These are phyloP conservation scores for Zangia roseola DNA, from an alignment of 768 basidiomycete genomes.

Conservation along the genomic window DNA sequence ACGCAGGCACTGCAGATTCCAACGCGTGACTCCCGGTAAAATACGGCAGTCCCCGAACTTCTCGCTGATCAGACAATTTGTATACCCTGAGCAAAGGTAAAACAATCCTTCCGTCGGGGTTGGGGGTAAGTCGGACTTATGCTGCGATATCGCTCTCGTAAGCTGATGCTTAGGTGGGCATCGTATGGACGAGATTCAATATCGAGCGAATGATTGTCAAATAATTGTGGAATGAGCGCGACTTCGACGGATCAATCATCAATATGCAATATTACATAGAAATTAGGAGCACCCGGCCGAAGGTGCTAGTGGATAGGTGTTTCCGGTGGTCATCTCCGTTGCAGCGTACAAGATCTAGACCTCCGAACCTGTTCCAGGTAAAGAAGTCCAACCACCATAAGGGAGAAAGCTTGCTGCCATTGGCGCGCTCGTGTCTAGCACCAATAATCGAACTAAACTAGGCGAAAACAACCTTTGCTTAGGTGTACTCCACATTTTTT, in stretches of 20 bases:
- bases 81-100: too few species aligned
- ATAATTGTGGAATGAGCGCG: neutral
- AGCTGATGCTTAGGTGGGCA: neutral
- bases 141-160: neutral
- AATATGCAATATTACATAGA: too few species aligned
- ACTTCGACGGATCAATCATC: neutral
- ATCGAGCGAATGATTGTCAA: neutral
- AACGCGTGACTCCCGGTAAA: too few species aligned
- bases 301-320: constrained; percentile 1
- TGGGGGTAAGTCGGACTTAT: neutral
- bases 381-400: too few species aligned
- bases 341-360: neutral
- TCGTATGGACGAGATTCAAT: neutral
- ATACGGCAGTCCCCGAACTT: too few species aligned
- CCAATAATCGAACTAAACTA: constrained; percentile 1
- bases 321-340: constrained; percentile 20
- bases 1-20: neutral
- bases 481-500: constrained; percentile 16
- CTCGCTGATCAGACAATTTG: too few species aligned
- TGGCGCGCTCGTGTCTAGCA: too few species aligned
- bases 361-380: too few species aligned
- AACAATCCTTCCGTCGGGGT: too few species aligned
- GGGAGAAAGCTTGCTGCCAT: too few species aligned
- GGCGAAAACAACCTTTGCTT: constrained; percentile 16
- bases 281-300: neutral